Percentiles rank a stretch among this genome's conserved stretches.
These are phyloP conservation scores for Cytospora paraplurivora DNA, from an alignment of 2,329 filamentous ascomycete genomes.

Conservation along the genomic window DNA sequence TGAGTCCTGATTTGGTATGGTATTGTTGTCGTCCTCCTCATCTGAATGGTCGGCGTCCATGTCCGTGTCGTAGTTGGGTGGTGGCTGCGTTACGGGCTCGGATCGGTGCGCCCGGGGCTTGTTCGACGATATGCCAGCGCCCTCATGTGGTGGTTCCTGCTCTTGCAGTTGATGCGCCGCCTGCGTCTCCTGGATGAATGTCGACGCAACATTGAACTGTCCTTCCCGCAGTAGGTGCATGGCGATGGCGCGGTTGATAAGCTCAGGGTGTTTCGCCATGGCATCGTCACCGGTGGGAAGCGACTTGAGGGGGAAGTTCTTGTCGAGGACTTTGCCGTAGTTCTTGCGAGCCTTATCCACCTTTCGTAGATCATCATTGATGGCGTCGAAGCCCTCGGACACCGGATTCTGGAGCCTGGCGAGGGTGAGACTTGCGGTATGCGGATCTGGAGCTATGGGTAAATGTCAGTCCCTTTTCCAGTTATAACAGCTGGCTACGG, in stretches of 20 bases:
- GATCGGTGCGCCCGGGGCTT: slow-evolving; percentile 9
- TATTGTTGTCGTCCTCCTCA: slow-evolving; percentile 14
- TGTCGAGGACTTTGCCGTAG: slow-evolving; percentile 84
- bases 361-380: slow-evolving; percentile 80
- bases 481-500: slow-evolving; percentile 3
- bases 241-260: slow-evolving; percentile 91
- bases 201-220: slow-evolving; percentile 84
- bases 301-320: slow-evolving; percentile 56
- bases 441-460: slow-evolving; percentile 58
- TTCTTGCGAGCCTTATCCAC: slow-evolving; percentile 80
- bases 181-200: slow-evolving; percentile 74
- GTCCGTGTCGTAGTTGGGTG: slow-evolving; percentile 21
- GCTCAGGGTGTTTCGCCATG: slow-evolving; percentile 70
- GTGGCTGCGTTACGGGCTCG: not conserved
- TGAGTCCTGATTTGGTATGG: slow-evolving; percentile 12
- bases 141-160: not conserved
- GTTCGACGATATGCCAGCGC: not conserved
- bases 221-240: slow-evolving; percentile 97
- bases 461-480: slow-evolving; percentile 17
- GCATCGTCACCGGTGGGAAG: slow-evolving; percentile 80
- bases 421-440: slow-evolving; percentile 71
- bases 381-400: slow-evolving; percentile 75
- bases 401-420: slow-evolving; percentile 85
- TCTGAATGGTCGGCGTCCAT: slow-evolving; percentile 27
- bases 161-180: slow-evolving; percentile 33